Conservation (phyloP, 371 early-diverging fungal genomes). For the Funneliformis caledonium region DNA sequence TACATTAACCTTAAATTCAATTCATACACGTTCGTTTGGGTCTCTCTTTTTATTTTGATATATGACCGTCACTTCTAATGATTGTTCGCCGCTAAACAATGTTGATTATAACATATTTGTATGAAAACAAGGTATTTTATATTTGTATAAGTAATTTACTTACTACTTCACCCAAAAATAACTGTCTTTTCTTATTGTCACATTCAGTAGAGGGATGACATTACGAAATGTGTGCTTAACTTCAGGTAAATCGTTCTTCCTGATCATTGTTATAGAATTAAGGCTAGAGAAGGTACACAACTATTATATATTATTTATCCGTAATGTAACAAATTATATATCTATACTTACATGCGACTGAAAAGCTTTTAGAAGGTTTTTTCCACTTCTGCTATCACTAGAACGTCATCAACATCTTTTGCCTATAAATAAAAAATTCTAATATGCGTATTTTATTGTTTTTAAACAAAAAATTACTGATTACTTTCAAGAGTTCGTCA, state of each 20-base stretch:
- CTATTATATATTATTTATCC: slow-evolving; percentile 16
- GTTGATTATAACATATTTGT: background rate
- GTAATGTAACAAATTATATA: slow-evolving; percentile 31
- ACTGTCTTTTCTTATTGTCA: slow-evolving; percentile 22
- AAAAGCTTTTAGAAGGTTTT: slow-evolving; percentile 36
- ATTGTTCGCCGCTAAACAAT: slow-evolving; percentile 36
- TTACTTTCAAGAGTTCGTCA: slow-evolving; percentile 33
- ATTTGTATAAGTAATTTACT: slow-evolving; percentile 36
- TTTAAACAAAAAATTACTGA: slow-evolving; percentile 29
- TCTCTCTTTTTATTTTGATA: slow-evolving; percentile 37
- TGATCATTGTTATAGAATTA: slow-evolving; percentile 37
- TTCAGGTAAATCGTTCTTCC: slow-evolving; percentile 33
- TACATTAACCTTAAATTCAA: slow-evolving; percentile 38
- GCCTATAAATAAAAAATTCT: slow-evolving; percentile 34
- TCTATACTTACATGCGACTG: slow-evolving; percentile 32
- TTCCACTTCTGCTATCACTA: slow-evolving; percentile 15
- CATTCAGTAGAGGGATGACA: slow-evolving; percentile 31
- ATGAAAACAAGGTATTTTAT: slow-evolving; percentile 28
- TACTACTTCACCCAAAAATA: slow-evolving; percentile 37
- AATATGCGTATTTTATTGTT: slow-evolving; percentile 17
- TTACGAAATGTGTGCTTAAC: slow-evolving; percentile 26
- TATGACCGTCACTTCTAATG: slow-evolving; percentile 32
- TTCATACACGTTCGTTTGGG: slow-evolving; percentile 32
- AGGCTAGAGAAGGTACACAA: slow-evolving; percentile 6
- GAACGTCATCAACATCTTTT: slow-evolving; percentile 20